Evolutionary conservation across 2,329 filamentous ascomycete species (phyloP).

Genomic region (Aspergillus caelatus): DNA sequence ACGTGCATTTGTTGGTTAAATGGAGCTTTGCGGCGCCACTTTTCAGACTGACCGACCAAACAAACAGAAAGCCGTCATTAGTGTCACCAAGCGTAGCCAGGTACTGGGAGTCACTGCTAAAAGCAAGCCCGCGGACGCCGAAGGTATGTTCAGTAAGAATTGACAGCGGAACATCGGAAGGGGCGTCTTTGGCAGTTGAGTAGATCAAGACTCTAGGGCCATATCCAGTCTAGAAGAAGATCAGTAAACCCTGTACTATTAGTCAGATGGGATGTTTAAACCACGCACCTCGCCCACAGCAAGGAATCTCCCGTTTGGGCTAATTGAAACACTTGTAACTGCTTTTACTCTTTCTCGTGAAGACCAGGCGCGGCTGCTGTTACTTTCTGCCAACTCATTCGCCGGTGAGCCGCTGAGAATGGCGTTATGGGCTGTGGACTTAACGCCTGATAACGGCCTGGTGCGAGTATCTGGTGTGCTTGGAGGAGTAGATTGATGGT

Average conservation of each 20-base stretch:
- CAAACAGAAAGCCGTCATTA: constrained; percentile 91
- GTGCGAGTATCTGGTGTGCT: constrained; percentile 59
- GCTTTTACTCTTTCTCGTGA: constrained; percentile 93
- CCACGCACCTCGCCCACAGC: constrained; percentile 78
- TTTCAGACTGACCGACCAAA: constrained; percentile 84
- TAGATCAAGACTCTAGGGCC: constrained; percentile 90
- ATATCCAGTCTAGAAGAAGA: constrained; percentile 71
- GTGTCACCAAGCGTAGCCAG: constrained; percentile 84
- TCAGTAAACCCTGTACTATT: constrained; percentile 28
- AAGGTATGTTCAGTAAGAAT: constrained; percentile 88
- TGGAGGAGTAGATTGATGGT: constrained; percentile 59
- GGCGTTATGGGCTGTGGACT: constrained; percentile 50
- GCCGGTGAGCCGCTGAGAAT: constrained; percentile 51
- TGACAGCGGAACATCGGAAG: constrained; percentile 79
- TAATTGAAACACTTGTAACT: constrained; percentile 86
- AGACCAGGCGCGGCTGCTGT: constrained; percentile 73
- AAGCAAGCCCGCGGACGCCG: constrained; percentile 85
- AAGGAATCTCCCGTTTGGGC: constrained; percentile 81
- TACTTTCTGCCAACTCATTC: constrained; percentile 60
- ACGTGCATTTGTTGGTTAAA: constrained; percentile 92
- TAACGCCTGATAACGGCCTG: constrained; percentile 59
- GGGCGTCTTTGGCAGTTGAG: constrained; percentile 72
- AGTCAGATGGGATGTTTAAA: background rate
- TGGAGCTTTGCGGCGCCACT: constrained; percentile 77
- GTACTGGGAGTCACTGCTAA: constrained; percentile 83